phyloP scores from a whole-genome alignment of 805 yeast genomes.

The Scheffersomyces spartinae region DNA sequence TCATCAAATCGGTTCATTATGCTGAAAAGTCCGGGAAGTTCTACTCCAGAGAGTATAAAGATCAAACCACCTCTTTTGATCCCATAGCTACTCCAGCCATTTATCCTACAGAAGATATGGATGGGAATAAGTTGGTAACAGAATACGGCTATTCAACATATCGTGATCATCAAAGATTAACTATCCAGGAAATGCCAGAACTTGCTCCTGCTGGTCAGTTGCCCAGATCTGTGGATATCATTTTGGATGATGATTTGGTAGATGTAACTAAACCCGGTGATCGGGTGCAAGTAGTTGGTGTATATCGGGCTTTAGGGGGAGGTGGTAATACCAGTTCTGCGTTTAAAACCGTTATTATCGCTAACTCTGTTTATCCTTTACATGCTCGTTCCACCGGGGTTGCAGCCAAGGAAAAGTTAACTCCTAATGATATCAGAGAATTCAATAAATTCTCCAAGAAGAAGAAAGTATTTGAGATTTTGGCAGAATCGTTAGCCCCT shows the following conservation, averaged over 20 bases:
- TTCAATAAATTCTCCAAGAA: constrained; percentile 70
- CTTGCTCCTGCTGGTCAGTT: constrained; percentile 96
- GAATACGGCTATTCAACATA: constrained; percentile 91
- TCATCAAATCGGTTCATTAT: constrained; percentile 84
- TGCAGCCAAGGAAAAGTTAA: constrained; percentile 53
- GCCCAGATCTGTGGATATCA: constrained; percentile 84
- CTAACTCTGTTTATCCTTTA: constrained; percentile 80
- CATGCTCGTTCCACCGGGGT: constrained; percentile 85
- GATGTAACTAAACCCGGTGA: constrained; percentile 94
- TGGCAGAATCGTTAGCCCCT: constrained; percentile 87
- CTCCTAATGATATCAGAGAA: constrained; percentile 76
- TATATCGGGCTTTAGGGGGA: constrained; percentile 84
- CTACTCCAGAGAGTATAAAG: constrained; percentile 86
- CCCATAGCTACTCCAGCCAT: constrained; percentile 74
- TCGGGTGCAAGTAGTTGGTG: constrained; percentile 87
- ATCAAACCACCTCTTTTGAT: constrained; percentile 83
- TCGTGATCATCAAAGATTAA: constrained; percentile 85
- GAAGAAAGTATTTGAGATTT: constrained; percentile 59
- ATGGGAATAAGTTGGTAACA: constrained; percentile 77
- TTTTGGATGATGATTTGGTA: constrained; percentile 91
- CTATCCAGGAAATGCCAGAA: constrained; percentile 97
- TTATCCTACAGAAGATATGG: constrained; percentile 87
- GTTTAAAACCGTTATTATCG: constrained; percentile 74
- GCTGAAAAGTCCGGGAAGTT: constrained; percentile 76
- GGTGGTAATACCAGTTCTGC: constrained; percentile 46